These are phyloP conservation scores for Globisporangium nodosum DNA, from an alignment of 352 stramenopile genomes.

Conservation along the genomic window DNA sequence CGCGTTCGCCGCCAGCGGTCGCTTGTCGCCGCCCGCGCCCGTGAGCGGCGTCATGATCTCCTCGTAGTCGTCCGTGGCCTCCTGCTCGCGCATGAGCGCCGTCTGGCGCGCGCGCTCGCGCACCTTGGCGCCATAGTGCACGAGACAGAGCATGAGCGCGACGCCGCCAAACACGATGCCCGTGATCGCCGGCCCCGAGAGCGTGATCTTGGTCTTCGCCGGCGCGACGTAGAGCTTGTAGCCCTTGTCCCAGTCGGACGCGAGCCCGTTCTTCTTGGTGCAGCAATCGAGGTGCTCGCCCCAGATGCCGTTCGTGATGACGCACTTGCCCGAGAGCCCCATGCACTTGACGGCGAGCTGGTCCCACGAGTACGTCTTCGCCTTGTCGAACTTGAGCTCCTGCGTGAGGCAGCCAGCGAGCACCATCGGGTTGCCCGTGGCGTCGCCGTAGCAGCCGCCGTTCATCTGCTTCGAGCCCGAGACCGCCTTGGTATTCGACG, in stretches of 20 bases:
- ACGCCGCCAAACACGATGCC: slow-evolving; percentile 81
- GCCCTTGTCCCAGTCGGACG: slow-evolving; percentile 63
- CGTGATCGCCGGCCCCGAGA: slow-evolving; percentile 68
- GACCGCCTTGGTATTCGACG: slow-evolving; percentile 60
- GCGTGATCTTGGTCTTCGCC: slow-evolving; percentile 34
- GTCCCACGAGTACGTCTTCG: slow-evolving; percentile 81
- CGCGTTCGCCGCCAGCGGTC: slow-evolving; percentile 42
- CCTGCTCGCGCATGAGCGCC: slow-evolving; percentile 83
- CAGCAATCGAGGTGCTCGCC: slow-evolving; percentile 81
- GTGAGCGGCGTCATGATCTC: slow-evolving; percentile 89
- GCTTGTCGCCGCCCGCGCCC: slow-evolving; percentile 49
- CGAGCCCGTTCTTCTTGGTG: slow-evolving; percentile 39
- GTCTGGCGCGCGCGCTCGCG: slow-evolving; percentile 77
- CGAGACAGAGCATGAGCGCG: slow-evolving; percentile 68
- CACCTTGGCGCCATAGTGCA: slow-evolving; percentile 83
- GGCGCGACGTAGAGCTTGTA: slow-evolving; percentile 68
- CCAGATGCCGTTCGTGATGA: slow-evolving; percentile 84
- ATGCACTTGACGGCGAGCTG: slow-evolving; percentile 75
- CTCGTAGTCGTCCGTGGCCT: slow-evolving; percentile 86
- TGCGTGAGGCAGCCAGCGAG: slow-evolving; percentile 75
- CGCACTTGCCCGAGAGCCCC: slow-evolving; percentile 69
- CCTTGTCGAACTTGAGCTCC: slow-evolving; percentile 70
- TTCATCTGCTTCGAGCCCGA: slow-evolving; percentile 82
- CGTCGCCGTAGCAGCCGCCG: slow-evolving; percentile 74
- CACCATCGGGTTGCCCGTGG: slow-evolving; percentile 51